These are phyloP conservation scores for Colletotrichum limetticola DNA, from an alignment of 2,329 filamentous ascomycete genomes.

Conservation along the genomic window DNA sequence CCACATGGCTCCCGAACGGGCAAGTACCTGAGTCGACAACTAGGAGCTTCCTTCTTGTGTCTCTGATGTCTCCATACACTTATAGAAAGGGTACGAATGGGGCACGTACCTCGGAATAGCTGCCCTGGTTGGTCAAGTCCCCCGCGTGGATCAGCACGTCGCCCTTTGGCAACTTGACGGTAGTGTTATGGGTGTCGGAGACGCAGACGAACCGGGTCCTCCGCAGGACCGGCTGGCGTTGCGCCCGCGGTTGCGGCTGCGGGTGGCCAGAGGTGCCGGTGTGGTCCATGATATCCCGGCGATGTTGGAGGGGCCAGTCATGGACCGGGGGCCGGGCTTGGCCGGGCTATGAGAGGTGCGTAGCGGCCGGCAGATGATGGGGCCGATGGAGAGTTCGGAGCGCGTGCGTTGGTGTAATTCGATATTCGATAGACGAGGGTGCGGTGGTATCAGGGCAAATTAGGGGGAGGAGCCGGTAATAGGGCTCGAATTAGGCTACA, in stretches of 20 bases:
- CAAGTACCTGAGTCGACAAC: not conserved
- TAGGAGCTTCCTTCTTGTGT: not conserved
- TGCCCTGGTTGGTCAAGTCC: slow-evolving; percentile 80
- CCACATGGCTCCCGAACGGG: slow-evolving; percentile 7
- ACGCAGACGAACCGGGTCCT: slow-evolving; percentile 78
- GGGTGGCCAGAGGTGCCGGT: not conserved
- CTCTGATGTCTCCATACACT: no score
- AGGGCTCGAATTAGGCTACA: not conserved
- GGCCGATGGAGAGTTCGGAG: not conserved
- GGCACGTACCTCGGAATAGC: slow-evolving; percentile 58
- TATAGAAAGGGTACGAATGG: not conserved
- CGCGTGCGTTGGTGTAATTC: not conserved
- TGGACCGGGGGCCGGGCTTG: slow-evolving; percentile 4
- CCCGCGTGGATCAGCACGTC: slow-evolving; percentile 82
- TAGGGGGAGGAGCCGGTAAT: not conserved
- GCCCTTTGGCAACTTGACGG: slow-evolving; percentile 73
- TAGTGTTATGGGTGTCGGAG: slow-evolving; percentile 79
- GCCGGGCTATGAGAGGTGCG: not conserved
- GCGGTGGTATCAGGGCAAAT: not conserved
- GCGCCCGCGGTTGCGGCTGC: not conserved
- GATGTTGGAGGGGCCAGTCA: not conserved
- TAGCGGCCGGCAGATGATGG: slow-evolving; percentile 2
- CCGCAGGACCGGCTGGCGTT: slow-evolving; percentile 41
- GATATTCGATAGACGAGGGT: not conserved
- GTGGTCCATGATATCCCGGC: slow-evolving; percentile 17